Base-by-base conservation (phyloP, 805 yeast genomes). In the Candida nitratophila region DNA sequence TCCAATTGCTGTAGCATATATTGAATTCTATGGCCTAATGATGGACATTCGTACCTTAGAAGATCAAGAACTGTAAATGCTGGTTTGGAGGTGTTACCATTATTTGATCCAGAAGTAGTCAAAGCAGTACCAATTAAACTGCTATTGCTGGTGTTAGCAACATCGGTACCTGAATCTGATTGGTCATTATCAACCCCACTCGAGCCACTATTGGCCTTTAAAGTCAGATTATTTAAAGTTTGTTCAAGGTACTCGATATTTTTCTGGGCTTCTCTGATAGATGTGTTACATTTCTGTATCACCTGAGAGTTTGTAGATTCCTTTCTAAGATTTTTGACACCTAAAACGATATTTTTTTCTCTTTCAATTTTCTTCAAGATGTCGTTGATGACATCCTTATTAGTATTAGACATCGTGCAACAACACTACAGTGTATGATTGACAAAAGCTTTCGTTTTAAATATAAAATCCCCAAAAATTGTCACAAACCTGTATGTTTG, bases 1-100 rank as follows among this genome's bases (percentile, higher is more conserved):
- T 90, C 96, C 47, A 93, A 72, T 63, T 89, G 95, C 65, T 90
- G 97, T 44, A 91, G 74, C 98, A 93, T 90, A 55, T 86, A 82
- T 64, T 88, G 96, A 57, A 93, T 93, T 50, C 93, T 78, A 55
- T 93, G 96, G 11, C 97, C 96, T 52, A 93, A 69, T 0, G 95
- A 86, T 0, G 97, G 96, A 54, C 96, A 86, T 56, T 93, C 97
- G 58, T 88, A 89, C 55, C 89, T 89, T 59, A 88, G 74, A 45
- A 93, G 71, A 61, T 93, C 99, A 51, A 86, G 68, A 19, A 86
- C 73, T 0, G 91, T 77, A 56, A 74, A 85, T 4, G 74, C 60
- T 1, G 83, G 60, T 44, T 20, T 54, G 11, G 35, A 32, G 11
- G 40, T 46, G 17, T 46, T 52, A 35, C 44, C 49, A 26, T 33